Base-by-base conservation (phyloP, 2,329 filamentous ascomycete genomes). In the Parastagonospora avenae region DNA sequence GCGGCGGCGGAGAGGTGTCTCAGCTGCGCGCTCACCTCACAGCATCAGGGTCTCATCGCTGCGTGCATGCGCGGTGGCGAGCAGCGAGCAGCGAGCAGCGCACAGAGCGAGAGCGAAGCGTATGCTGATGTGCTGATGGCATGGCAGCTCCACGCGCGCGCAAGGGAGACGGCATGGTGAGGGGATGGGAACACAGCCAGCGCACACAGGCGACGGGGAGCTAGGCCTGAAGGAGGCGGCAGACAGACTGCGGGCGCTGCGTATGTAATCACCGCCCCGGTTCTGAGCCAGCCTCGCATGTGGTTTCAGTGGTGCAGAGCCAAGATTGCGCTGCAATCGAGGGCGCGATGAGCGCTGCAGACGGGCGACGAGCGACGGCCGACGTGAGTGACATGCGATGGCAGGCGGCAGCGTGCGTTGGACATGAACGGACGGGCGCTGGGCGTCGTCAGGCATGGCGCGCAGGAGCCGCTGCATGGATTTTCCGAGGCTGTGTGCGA, bases 251-350 rank as follows among this genome's bases (percentile, higher is more conserved):
- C 14, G 45, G 46, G 29, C 35, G 46, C 29, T 43, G 46, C 41
- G 47, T 47, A 48, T 42, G 49, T 40, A 52, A 36, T 46, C 24
- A 36, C 37, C 47, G 43, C 51, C 35, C 43, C 52, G 46, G 32
- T 28, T 28, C 31, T 49, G 50, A 42, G 40, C 52, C 52, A 48
- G 45, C 19, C 45, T 41, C 40, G 46, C 50, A 46, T 47, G 46
- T 14, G 54, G 56, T 59, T 59, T 59, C 56, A 59, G 50, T 16
- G 24, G 12, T 12, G 24, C 38, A 28, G 44, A 49, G 49, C 16
- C 31, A 36, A 41, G 45, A 11, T 28, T 31, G 36, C 27, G 38
- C 31, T n/a, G 32, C 16, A 19, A 36, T 40, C 9, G 33, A 31
- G 41, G 29, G 48, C 11, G 27, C n/a, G n/a, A n/a, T n/a, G n/a